Percentiles rank a stretch among this genome's conserved stretches.
Evolutionary conservation across 2,329 filamentous ascomycete genomes (phyloP).

Genomic region (Botrytis cinerea): DNA sequence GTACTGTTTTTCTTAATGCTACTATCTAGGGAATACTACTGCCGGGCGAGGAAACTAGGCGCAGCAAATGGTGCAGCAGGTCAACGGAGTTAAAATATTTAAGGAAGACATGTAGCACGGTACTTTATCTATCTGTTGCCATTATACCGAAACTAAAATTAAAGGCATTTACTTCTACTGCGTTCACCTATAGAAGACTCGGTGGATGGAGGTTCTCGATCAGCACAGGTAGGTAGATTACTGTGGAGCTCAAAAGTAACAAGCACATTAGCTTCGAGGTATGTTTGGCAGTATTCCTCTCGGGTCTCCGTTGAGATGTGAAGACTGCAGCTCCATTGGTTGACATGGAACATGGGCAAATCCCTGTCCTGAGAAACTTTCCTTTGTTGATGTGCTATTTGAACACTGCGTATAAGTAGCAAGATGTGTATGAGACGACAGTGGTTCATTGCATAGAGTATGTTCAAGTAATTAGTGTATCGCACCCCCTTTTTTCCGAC

Average conservation of each 20-base stretch:
- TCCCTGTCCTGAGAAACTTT: not conserved
- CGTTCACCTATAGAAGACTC: not conserved
- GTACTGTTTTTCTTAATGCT: constrained; percentile 14
- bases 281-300: not conserved
- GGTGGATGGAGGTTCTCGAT: not conserved
- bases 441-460: not conserved
- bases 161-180: constrained; percentile 2
- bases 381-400: not conserved
- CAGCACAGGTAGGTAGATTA: not conserved
- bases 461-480: not conserved
- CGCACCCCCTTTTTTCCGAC: not conserved
- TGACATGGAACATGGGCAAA: not conserved
- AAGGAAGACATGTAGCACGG: constrained; percentile 12
- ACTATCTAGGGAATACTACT: constrained; percentile 15
- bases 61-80: constrained; percentile 10
- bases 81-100: constrained; percentile 6
- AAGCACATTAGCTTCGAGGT: not conserved
- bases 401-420: not conserved
- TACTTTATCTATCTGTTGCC: constrained; percentile 14
- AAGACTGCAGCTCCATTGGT: not conserved
- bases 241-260: not conserved
- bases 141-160: constrained; percentile 17
- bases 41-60: not conserved
- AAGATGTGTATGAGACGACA: not conserved
- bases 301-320: not conserved